A percentile compares a stretch with the other conserved stretches of the same genome.
Evolutionary conservation across 768 basidiomycete species (phyloP).

Genomic region (Psilocybe sp.): DNA sequence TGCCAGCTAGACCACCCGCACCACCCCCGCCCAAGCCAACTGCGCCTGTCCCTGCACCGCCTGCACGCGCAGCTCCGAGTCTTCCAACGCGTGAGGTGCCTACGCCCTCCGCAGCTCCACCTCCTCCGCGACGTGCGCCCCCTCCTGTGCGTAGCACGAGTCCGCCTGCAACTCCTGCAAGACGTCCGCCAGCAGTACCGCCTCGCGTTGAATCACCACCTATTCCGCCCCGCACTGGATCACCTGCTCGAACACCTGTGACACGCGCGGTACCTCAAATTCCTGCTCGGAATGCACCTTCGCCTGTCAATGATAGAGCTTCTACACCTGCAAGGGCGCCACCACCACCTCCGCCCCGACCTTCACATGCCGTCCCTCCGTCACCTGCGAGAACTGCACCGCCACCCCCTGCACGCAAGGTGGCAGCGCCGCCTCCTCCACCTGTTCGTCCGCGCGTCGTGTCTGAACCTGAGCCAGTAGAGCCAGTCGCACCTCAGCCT

Average conservation of each 20-base stretch:
- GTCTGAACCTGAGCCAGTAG: slow-evolving; percentile 11
- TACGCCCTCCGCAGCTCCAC: slow-evolving; percentile 29
- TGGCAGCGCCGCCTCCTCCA: slow-evolving; percentile 30
- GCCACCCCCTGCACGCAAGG: slow-evolving; percentile 39
- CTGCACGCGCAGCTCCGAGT: slow-evolving; percentile 30
- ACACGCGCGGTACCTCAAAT: slow-evolving; percentile 25
- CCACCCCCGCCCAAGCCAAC: slow-evolving; percentile 32
- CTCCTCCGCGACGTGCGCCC: slow-evolving; percentile 40
- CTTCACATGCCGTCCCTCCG: slow-evolving; percentile 15
- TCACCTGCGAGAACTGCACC: slow-evolving; percentile 31
- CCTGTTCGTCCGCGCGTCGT: slow-evolving; percentile 23
- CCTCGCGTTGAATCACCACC: slow-evolving; percentile 34
- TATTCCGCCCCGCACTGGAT: slow-evolving; percentile 21
- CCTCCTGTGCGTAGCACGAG: slow-evolving; percentile 30
- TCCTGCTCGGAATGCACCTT: slow-evolving; percentile 33
- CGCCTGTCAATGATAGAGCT: slow-evolving; percentile 20
- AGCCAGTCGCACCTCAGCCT: slow-evolving; percentile 13
- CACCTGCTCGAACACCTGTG: not conserved
- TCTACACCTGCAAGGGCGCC: slow-evolving; percentile 22
- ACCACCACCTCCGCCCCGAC: slow-evolving; percentile 23
- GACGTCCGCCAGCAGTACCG: slow-evolving; percentile 41
- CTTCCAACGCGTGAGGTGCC: slow-evolving; percentile 33
- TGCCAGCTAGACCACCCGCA: slow-evolving; percentile 27
- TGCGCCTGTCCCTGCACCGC: slow-evolving; percentile 26
- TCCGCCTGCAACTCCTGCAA: slow-evolving; percentile 33